A percentile compares a stretch with the other conserved stretches of the same genome.
Evolutionary conservation across 1,284 basidiomycete genomes (phyloP).

Genomic region (Melampsora americana): DNA sequence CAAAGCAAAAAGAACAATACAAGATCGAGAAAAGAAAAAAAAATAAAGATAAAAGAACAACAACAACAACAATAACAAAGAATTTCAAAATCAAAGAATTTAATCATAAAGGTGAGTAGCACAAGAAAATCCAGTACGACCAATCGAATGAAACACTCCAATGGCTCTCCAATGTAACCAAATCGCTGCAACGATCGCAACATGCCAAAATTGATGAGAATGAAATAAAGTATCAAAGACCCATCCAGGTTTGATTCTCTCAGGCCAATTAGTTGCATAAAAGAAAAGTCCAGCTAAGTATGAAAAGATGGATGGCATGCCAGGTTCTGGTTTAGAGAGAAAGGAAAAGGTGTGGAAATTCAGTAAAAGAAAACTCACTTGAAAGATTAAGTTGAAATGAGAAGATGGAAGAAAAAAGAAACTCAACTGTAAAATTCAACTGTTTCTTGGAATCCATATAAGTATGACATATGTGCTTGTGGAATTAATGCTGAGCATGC

Average conservation of each 20-base stretch:
- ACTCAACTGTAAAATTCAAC: conserved; percentile 31
- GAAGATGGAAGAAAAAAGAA: not conserved
- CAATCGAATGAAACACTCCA: conserved; percentile 23
- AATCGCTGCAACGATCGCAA: conserved; percentile 38
- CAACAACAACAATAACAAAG: too few relatives aligned
- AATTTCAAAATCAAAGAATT: too few relatives aligned
- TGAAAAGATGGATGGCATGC: conserved; percentile 19
- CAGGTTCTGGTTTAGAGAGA: conserved; percentile 23
- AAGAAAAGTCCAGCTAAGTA: conserved; percentile 35
- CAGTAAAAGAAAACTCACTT: not conserved
- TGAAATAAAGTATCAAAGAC: conserved; percentile 41
- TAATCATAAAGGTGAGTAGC: too few relatives aligned
- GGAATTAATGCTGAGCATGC: conserved; percentile 30
- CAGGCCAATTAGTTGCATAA: conserved; percentile 42
- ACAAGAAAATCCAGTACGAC: conserved; percentile 24
- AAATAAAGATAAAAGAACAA: too few relatives aligned
- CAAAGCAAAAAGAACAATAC: too few relatives aligned
- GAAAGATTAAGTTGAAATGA: too few relatives aligned
- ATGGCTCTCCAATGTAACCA: conserved; percentile 42
- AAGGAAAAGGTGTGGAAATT: not conserved
- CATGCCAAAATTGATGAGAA: conserved; percentile 43
- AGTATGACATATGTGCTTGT: conserved; percentile 28
- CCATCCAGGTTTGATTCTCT: conserved; percentile 36
- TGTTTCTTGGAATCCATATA: conserved; percentile 27
- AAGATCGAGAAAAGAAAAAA: too few relatives aligned